Base-by-base conservation (phyloP, 2,329 filamentous ascomycete species). In the Knufia petricola region DNA sequence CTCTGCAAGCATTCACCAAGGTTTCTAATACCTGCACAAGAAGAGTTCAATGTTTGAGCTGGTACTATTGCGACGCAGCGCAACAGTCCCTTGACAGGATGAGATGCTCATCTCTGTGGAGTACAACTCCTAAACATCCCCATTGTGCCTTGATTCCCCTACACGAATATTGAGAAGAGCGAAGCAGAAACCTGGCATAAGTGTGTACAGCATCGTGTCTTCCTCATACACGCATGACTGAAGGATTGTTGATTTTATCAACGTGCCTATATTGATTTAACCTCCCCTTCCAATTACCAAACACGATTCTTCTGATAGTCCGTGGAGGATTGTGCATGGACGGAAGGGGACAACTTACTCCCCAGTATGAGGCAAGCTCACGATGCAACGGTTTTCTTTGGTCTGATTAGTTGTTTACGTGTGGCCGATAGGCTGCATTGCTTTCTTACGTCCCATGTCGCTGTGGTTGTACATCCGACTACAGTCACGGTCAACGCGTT, bases 161-260 rank as follows among this genome's bases (percentile, higher is more conserved):
- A 17, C 34, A 21, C 32, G 28, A 23, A 10, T 23, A 46, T 48
- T 38, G 12, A 24, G 20, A 34, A 23, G 28, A 43, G 23, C 9
- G 21, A 19, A 53, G 52, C 19, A 34, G 41, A 31, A 28, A 47
- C 26, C 64, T 67, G 76, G 79, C 79, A 82, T 82, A 75, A 76
- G 78, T 83, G 79, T 82, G 79, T 83, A 83, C 79, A 82, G 78
- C 78, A 71, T 71, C 75, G 72, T 63, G 64, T 71, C 39, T 65
- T 71, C 54, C 62, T 71, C 66, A 77, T 80, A 76, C 72, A 71
- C 72, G 72, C 31, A 70, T 69, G 74, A 76, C 77, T 82, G 78
- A 82, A 82, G 78, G 79, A 81, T 74, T 65, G 28, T 41, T 41
- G 39, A 41, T 26, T 28, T 66, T 71, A 65, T 69, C 62, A 70